Evolutionary conservation across 768 basidiomycete species (phyloP).

Genomic region (Macrolepiota dolichaula): DNA sequence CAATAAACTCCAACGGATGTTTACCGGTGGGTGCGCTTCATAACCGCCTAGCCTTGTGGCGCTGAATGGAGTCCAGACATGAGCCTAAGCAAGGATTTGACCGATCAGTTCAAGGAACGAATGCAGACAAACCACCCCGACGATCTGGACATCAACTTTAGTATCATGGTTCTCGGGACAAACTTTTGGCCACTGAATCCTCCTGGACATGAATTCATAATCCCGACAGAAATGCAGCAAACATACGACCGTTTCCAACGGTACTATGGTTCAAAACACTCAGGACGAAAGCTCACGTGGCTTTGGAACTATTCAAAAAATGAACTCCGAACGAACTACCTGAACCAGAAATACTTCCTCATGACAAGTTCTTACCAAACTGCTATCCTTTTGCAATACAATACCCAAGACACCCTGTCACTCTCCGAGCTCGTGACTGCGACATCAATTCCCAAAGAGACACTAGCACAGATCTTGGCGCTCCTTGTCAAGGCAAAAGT

Average conservation of each 20-base stretch:
- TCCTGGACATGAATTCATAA: constrained; percentile 80
- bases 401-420: constrained; percentile 83
- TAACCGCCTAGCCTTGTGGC: background rate
- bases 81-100: constrained; percentile 92
- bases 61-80: constrained; percentile 56
- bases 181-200: constrained; percentile 94
- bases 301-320: constrained; percentile 98
- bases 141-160: constrained; percentile 88
- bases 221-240: constrained; percentile 82
- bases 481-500: constrained; percentile 85
- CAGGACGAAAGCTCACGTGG: constrained; percentile 95
- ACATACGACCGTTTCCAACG: constrained; percentile 90
- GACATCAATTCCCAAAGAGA: constrained; percentile 78
- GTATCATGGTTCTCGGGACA: constrained; percentile 90
- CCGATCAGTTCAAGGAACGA: constrained; percentile 91
- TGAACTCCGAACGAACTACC: constrained; percentile 90
- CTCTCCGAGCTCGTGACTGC: constrained; percentile 75
- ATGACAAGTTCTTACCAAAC: constrained; percentile 95
- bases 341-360: constrained; percentile 92
- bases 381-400: constrained; percentile 93
- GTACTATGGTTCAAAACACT: constrained; percentile 93
- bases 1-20: constrained; percentile 94
- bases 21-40: constrained; percentile 61
- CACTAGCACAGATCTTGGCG: constrained; percentile 65
- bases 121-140: constrained; percentile 78